Conservation (phyloP, 2,329 filamentous ascomycete genomes). For the Claviceps arundinis region DNA sequence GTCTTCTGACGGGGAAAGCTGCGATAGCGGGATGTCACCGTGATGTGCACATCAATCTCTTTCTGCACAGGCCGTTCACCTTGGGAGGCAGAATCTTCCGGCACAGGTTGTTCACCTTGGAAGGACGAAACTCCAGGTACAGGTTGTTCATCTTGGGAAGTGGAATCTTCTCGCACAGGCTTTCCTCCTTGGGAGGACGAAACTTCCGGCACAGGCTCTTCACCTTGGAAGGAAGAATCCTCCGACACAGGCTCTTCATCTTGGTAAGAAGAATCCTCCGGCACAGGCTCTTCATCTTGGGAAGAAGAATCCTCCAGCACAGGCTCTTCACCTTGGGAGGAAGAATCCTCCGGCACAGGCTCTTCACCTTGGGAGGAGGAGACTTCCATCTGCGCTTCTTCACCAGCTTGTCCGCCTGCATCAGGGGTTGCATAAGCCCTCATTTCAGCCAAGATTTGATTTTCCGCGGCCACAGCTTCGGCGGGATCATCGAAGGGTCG, state of each 20-base stretch:
- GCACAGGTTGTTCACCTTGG: not conserved
- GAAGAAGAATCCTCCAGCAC: accelerated
- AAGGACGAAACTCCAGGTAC: too few relatives aligned
- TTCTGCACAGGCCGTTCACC: slow-evolving; percentile 3
- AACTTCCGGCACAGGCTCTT: too few relatives aligned
- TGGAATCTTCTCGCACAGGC: too few relatives aligned
- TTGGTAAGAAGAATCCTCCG: too few relatives aligned
- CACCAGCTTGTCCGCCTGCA: slow-evolving; percentile 1
- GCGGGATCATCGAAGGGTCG: not conserved
- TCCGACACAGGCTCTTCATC: too few relatives aligned
- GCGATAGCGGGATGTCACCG: slow-evolving; percentile 16
- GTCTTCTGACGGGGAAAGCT: slow-evolving; percentile 15
- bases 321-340: too few relatives aligned
- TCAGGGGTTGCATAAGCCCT: slow-evolving; percentile 6
- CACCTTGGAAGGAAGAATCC: too few relatives aligned
- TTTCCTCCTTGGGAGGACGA: too few relatives aligned
- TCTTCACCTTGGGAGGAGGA: not conserved
- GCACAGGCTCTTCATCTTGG: too few relatives aligned
- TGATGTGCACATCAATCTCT: slow-evolving; percentile 14
- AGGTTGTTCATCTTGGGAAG: too few relatives aligned
- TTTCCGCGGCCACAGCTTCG: slow-evolving; percentile 7
- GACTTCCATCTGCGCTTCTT: not conserved
- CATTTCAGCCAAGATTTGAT: slow-evolving; percentile 12
- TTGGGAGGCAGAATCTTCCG: not conserved
- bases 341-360: not conserved